These are phyloP conservation scores for Hibiscus tridactylites DNA, from an alignment of 345 rosid species.

Conservation along the genomic window DNA sequence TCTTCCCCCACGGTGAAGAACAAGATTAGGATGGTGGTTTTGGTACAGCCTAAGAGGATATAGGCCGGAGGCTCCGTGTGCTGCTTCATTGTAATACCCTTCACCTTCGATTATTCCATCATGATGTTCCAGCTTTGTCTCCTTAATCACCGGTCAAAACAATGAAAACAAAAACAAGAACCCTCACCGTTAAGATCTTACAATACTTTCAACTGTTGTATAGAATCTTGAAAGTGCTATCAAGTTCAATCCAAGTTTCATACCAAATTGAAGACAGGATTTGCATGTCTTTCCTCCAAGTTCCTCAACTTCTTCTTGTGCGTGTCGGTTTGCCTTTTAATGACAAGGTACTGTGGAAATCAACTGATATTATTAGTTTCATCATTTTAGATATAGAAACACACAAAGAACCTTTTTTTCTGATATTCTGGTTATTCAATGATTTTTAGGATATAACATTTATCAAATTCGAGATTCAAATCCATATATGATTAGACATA, in stretches of 20 bases:
- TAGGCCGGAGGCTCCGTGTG: constrained; percentile 26
- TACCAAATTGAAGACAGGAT: constrained; percentile 32
- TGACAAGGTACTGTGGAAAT: constrained; percentile 32
- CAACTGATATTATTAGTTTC: background rate
- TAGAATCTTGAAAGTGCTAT: background rate
- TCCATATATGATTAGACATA: no score
- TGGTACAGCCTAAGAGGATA: constrained; percentile 30
- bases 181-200: background rate
- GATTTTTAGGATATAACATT: no score
- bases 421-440: no score
- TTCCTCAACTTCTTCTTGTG: constrained; percentile 42
- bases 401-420: background rate
- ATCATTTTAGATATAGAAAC: background rate
- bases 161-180: background rate
- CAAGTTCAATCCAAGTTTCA: background rate
- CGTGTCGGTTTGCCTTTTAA: constrained; percentile 41
- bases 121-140: constrained; percentile 21
- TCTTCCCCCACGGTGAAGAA: constrained; percentile 14
- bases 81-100: constrained; percentile 26
- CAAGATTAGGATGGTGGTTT: constrained; percentile 7
- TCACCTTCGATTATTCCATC: constrained; percentile 35
- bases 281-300: constrained; percentile 33
- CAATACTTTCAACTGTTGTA: background rate
- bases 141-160: constrained; percentile 11
- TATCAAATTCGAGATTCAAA: no score